Percentiles rank a stretch among this genome's conserved stretches.
These are phyloP conservation scores for Colletotrichum sp. DNA, from an alignment of 2,329 filamentous ascomycete genomes.

Conservation along the genomic window DNA sequence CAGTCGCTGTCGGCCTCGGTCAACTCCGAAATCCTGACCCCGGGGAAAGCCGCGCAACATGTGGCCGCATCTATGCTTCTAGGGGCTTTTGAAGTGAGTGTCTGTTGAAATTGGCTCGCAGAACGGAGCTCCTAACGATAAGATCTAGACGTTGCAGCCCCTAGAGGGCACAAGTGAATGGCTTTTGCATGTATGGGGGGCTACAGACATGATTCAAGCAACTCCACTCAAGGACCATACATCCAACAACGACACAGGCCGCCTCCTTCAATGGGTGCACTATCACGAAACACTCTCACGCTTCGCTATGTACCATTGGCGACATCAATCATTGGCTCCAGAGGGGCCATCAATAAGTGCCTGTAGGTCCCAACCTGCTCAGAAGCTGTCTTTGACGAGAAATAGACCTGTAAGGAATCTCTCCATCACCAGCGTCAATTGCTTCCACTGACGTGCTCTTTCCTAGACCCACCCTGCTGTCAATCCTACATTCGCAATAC, in stretches of 20 bases:
- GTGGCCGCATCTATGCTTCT: constrained; percentile 3
- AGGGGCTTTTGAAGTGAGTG: not conserved
- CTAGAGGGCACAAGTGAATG: not conserved
- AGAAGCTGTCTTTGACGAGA: not conserved
- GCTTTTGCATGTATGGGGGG: not conserved
- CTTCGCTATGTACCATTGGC: not conserved
- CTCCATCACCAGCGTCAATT: not conserved
- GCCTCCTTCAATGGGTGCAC: not conserved
- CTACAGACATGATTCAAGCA: not conserved
- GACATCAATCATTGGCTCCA: not conserved
- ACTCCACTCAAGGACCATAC: not conserved
- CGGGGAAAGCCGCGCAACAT: not conserved
- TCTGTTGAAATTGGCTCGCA: fast-evolving
- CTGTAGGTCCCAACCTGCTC: not conserved
- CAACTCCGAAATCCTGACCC: not conserved
- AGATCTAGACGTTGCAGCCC: not conserved
- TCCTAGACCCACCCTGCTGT: not conserved
- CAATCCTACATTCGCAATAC: not conserved
- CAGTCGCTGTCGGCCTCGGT: not conserved
- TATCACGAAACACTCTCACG: not conserved
- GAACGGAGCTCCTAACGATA: fast-evolving
- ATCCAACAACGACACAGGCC: not conserved
- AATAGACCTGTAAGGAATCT: not conserved
- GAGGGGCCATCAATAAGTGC: not conserved
- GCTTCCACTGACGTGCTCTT: not conserved